Base-by-base conservation (phyloP, 2,329 filamentous ascomycete species). In the Ophiostoma quercus region DNA sequence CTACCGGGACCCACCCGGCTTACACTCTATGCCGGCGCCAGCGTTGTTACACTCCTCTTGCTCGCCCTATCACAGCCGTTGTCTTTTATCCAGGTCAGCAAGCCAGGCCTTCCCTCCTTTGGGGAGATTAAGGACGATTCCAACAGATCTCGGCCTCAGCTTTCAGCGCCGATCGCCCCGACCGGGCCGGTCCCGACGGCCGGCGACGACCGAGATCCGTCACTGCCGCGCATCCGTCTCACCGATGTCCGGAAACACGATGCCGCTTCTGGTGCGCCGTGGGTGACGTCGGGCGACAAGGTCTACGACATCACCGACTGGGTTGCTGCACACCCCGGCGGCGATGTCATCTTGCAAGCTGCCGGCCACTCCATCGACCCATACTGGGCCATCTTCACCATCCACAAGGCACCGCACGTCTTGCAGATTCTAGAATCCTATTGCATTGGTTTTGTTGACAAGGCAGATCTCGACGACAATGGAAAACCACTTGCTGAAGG, bases 271-370 rank as follows among this genome's bases (percentile, higher is more conserved):
- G 70, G 51, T 22, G 62, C 66, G 11, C 87, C 87, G 2, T 91
- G 88, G 88, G 84, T 91, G 3, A 86, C 85, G n/a, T 82, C 83
- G 68, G 85, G 82, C 32, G 85, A 86, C 75, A 85, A 86, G 70
- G 87, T 91, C 25, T 91, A 90, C 80, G 85, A 91, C 74, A 90
- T 91, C 68, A 90, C 88, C 0, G 86, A 90, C 67, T 91, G 88
- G 87, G 79, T 90, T 29, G 79, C 82, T 1, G 86, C 83, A 0
- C 88, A 91, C 75, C 88, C 88, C 0, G 88, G 88, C 3, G 88
- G 88, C 60, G 85, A 89, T 68, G 87, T 91, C 16, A 91, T 91
- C 71, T 80, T 90, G 9, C 83, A 85, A 39, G 88, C 88, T 1
- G 87, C 87, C 0, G 88, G 88, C 3, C 84, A 85, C 51, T 85